Conservation (phyloP, 2,329 filamentous ascomycete genomes). For the Fusarium longipes region DNA sequence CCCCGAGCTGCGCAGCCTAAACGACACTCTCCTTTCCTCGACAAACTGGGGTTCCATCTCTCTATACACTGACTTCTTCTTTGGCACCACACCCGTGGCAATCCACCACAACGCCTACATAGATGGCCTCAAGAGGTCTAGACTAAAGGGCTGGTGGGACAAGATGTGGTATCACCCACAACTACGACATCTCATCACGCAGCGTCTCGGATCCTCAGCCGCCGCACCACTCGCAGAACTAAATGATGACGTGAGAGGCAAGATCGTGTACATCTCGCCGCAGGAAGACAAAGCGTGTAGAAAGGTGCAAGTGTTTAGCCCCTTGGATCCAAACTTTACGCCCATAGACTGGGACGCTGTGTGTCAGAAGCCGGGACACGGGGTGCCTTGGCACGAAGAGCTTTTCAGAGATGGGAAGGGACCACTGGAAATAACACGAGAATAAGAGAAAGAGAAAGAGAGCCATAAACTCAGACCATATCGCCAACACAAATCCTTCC, state of each 20-base stretch:
- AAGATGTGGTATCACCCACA: slow-evolving; percentile 52
- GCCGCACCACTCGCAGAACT: slow-evolving; percentile 36
- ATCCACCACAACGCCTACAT: slow-evolving; percentile 55
- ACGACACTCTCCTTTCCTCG: slow-evolving; percentile 26
- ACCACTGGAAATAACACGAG: slow-evolving; percentile 34
- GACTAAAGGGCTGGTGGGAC: slow-evolving; percentile 52
- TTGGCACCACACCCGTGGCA: slow-evolving; percentile 51
- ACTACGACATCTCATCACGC: slow-evolving; percentile 48
- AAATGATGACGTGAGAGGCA: not conserved
- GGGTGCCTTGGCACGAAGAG: slow-evolving; percentile 48
- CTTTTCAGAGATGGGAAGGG: slow-evolving; percentile 51
- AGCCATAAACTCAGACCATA: not conserved
- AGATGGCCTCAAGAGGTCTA: slow-evolving; percentile 47
- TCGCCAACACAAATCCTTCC: not conserved
- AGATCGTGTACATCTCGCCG: slow-evolving; percentile 44
- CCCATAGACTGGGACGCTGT: slow-evolving; percentile 50
- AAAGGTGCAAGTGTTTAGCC: slow-evolving; percentile 43
- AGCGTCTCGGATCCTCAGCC: slow-evolving; percentile 34
- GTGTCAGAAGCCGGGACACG: slow-evolving; percentile 47
- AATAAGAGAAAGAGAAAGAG: not conserved
- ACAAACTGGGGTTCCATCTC: slow-evolving; percentile 49
- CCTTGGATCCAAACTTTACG: slow-evolving; percentile 35
- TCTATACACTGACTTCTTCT: slow-evolving; percentile 54
- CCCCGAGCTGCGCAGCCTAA: slow-evolving; percentile 40
- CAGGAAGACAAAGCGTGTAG: slow-evolving; percentile 26